These are phyloP conservation scores for Saccharomycopsis vini DNA, from an alignment of 805 yeast genomes.

Conservation along the genomic window DNA sequence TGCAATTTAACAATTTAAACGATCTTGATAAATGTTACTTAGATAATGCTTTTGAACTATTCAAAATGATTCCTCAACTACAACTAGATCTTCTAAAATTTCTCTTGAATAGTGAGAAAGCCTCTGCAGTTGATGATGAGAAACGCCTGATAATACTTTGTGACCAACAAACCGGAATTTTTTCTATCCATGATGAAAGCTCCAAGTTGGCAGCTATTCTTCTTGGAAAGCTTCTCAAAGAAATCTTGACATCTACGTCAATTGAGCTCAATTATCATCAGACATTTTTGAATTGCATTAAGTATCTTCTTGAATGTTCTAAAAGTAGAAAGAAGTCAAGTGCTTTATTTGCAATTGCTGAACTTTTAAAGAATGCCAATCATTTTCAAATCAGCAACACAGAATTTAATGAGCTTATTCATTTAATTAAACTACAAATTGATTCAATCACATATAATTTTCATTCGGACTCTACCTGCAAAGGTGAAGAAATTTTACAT, in stretches of 20 bases:
- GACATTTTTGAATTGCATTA: neutral
- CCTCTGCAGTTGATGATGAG: too few species aligned
- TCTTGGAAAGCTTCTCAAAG: constrained; percentile 10
- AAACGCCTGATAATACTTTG: too few species aligned
- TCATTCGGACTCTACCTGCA: constrained; percentile 27
- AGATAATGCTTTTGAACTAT: constrained; percentile 26
- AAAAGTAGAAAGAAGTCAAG: constrained; percentile 13
- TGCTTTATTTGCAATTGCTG: constrained; percentile 22
- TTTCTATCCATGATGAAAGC: constrained; percentile 33
- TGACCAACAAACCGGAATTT: constrained; percentile 20
- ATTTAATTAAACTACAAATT: neutral
- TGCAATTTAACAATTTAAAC: constrained; percentile 45
- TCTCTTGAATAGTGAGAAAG: constrained; percentile 9
- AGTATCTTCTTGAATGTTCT: neutral
- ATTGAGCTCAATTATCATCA: too few species aligned
- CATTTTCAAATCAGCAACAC: neutral
- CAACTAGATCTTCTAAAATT: constrained; percentile 10
- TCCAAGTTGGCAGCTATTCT: constrained; percentile 35
- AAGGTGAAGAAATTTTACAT: constrained; percentile 31
- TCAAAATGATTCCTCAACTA: constrained; percentile 3
- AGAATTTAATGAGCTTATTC: neutral
- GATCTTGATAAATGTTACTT: constrained; percentile 33
- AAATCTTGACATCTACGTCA: neutral
- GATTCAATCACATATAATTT: constrained; percentile 23
- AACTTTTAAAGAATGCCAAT: constrained; percentile 19